Base-by-base conservation (phyloP, 768 basidiomycete genomes). In the Lepiota venenata region DNA sequence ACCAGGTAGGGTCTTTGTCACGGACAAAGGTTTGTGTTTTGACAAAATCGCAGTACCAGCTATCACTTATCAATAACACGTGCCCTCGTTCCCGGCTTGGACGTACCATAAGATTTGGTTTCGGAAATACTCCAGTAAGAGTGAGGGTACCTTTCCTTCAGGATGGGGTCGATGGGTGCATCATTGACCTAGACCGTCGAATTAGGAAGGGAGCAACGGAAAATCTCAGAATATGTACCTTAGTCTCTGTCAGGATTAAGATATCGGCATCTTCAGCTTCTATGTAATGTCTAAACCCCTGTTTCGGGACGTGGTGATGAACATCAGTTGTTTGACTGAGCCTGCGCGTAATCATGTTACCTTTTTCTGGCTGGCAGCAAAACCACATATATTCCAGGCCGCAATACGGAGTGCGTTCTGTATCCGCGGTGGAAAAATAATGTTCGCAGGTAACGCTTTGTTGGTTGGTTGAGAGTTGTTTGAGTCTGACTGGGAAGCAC, bases 201-300 rank as follows among this genome's bases (percentile, higher is more conserved):
- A 6, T 27, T 9, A 48, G 46, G 50, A 6, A 47, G 37, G n/a
- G 1, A n/a, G 32, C 50, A n/a, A 35, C 32, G 7, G 20, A 27
- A 47, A 16, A 40, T 7, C 16, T 14, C 6, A 35, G 15, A 27
- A 39, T 15, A 41, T 63, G 21, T 38, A 83, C 90, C 77, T 93
- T 95, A 9, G 91, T 93, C 71, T 95, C 93, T 0, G 89, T 91
- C 40, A 95, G 71, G 14, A 94, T 78, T 20, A 94, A 74, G 22
- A 95, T 75, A 63, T 95, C 93, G 0, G 93, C 83, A 63, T 93
- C 85, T 61, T 95, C 93, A 1, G 91, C 91, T 59, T 90, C 85
- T 29, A 93, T 75, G 63, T 95, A 95, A 62, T 73, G 65, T 61
- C 83, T 85, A 71, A 95, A 92, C 0, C 92, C 92, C 85, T 89